Evolutionary conservation across 345 rosid species (phyloP).

Genomic region (Balakata baccata): DNA sequence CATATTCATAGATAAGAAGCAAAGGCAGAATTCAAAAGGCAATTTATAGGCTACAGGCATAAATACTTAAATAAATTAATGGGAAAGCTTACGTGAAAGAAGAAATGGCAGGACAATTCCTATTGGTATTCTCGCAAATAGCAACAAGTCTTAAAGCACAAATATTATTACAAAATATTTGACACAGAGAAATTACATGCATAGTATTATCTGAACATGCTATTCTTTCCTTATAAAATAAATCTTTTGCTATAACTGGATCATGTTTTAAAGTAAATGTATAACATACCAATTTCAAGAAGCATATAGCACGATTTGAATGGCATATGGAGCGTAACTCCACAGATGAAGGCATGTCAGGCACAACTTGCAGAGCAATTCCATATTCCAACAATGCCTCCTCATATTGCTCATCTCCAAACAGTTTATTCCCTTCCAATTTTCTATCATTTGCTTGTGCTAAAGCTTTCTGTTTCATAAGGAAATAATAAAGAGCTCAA

Average conservation of each 20-base stretch:
- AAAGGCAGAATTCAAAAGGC: not conserved
- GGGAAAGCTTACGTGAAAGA: too few relatives aligned
- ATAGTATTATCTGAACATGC: not conserved
- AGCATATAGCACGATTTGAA: conserved; percentile 74
- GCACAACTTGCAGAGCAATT: conserved; percentile 50
- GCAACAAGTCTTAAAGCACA: too few relatives aligned
- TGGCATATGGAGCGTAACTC: conserved; percentile 76
- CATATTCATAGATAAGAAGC: not conserved
- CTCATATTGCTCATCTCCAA: conserved; percentile 59
- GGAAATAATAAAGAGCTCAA: not conserved
- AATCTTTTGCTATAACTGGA: too few relatives aligned
- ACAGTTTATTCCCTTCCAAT: conserved; percentile 71
- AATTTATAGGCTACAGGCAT: not conserved
- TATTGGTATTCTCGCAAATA: too few relatives aligned
- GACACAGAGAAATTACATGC: not conserved
- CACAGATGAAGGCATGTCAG: conserved; percentile 35
- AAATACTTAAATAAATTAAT: too few relatives aligned
- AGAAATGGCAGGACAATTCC: too few relatives aligned
- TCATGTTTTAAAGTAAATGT: not conserved
- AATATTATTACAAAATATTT: not conserved
- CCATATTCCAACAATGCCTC: conserved; percentile 75
- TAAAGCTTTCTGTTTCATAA: conserved; percentile 46
- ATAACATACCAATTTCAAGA: conserved; percentile 61
- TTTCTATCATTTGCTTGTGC: conserved; percentile 65
- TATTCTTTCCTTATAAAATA: not conserved